phyloP scores from a whole-genome alignment of 2,329 filamentous ascomycete genomes.

The Colletotrichum theobromicola region DNA sequence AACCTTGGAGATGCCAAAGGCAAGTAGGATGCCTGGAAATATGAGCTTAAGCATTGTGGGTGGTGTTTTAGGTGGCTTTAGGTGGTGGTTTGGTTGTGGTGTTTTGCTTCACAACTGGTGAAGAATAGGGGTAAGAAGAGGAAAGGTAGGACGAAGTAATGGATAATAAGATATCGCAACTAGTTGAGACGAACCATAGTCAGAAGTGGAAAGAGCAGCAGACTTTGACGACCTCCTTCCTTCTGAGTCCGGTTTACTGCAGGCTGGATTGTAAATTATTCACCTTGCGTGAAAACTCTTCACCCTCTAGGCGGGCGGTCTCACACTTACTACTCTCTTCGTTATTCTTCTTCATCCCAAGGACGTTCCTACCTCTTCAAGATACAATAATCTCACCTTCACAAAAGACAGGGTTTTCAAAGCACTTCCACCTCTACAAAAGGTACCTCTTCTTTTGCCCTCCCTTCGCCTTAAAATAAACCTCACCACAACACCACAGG shows the following conservation, averaged over 20 bases:
- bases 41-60: neutral
- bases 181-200: neutral
- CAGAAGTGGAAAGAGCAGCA: neutral
- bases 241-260: neutral
- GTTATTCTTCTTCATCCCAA: neutral
- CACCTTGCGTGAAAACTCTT: neutral
- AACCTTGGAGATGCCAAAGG: neutral
- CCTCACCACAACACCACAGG: neutral
- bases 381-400: neutral
- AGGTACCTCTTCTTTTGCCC: neutral
- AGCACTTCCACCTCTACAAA: neutral
- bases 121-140: neutral
- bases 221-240: neutral
- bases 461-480: neutral
- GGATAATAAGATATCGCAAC: neutral
- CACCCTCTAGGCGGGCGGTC: neutral
- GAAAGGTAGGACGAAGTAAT: neutral
- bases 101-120: neutral
- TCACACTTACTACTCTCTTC: neutral
- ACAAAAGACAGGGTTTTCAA: neutral
- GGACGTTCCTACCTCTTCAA: neutral
- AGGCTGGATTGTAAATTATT: neutral
- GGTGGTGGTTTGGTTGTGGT: neutral
- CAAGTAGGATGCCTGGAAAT: neutral
- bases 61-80: too few species aligned